Conservation (phyloP, 495 filamentous ascomycete genomes). For the Aspergillus ostianus region DNA sequence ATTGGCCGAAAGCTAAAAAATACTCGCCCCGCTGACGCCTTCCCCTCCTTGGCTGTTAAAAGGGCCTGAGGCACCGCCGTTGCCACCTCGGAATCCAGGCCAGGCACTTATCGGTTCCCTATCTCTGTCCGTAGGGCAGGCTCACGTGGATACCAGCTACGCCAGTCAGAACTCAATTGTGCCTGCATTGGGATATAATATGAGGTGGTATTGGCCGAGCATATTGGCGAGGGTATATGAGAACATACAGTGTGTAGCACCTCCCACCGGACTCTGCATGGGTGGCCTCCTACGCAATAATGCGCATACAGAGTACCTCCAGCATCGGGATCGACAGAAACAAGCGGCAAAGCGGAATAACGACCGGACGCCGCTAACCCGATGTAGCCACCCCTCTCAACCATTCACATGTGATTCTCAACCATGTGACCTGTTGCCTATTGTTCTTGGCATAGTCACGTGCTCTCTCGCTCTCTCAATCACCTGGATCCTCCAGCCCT, state of each 20-base stretch:
- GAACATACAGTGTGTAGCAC: no score
- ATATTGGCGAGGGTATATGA: no score
- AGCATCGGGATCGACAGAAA: no score
- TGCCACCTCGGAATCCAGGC: neutral
- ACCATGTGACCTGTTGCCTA: conserved; percentile 11
- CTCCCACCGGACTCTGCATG: no score
- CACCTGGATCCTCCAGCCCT: conserved; percentile 13
- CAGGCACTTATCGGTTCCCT: neutral
- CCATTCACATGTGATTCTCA: conserved; percentile 20
- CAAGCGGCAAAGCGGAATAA: neutral
- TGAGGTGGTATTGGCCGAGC: no score
- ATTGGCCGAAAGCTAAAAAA: conserved; percentile 28
- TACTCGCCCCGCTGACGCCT: conserved; percentile 5
- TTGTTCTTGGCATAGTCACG: no score
- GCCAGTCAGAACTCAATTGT: neutral
- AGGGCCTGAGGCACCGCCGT: neutral
- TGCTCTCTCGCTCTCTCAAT: neutral
- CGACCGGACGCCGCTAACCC: neutral
- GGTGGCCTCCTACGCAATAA: no score
- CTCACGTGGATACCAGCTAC: neutral
- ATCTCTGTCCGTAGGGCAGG: neutral
- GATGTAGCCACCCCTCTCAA: conserved; percentile 7
- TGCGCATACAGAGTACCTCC: no score
- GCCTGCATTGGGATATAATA: no score
- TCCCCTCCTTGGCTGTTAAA: conserved; percentile 1